These are phyloP conservation scores for Penicillium brevicompactum DNA, from an alignment of 2,329 filamentous ascomycete genomes.

Conservation along the genomic window DNA sequence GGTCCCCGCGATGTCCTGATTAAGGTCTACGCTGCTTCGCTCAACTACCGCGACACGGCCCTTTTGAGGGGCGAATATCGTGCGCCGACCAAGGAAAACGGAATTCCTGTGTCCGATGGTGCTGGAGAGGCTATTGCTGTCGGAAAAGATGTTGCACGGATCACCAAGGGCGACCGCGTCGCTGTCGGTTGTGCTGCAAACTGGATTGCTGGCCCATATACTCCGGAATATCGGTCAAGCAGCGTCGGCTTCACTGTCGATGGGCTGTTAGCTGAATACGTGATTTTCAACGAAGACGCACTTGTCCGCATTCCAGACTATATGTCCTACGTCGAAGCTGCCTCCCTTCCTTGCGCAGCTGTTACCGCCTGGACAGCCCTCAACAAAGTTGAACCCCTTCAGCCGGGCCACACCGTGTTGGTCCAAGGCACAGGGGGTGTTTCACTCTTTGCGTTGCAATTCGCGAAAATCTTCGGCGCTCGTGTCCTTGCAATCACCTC, in stretches of 20 bases:
- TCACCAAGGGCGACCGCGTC: too few relatives aligned
- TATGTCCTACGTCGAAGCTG: constrained; percentile 53
- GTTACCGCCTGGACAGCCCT: constrained; percentile 53
- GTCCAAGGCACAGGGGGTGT: constrained; percentile 61
- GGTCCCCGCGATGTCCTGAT: not conserved
- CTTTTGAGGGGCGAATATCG: not conserved
- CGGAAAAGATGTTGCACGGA: constrained; percentile 36
- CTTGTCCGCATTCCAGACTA: constrained; percentile 60
- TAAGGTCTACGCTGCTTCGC: not conserved
- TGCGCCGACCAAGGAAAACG: not conserved
- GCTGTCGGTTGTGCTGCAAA: not conserved
- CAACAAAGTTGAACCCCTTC: not conserved
- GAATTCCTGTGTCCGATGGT: constrained; percentile 48
- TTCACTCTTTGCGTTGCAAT: constrained; percentile 53
- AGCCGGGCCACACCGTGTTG: constrained; percentile 38
- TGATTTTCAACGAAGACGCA: too few relatives aligned
- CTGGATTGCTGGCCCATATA: constrained; percentile 27
- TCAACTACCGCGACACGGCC: too few relatives aligned
- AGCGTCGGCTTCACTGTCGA: too few relatives aligned
- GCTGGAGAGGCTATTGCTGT: constrained; percentile 54
- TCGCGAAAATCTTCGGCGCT: constrained; percentile 48
- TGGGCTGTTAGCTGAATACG: too few relatives aligned
- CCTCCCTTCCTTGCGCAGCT: constrained; percentile 54
- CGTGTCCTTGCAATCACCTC: constrained; percentile 59
- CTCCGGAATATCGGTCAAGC: too few relatives aligned